Evolutionary conservation across 129 eudicot genomes (phyloP).

Genomic region (Chrysanthemum makinoi): DNA sequence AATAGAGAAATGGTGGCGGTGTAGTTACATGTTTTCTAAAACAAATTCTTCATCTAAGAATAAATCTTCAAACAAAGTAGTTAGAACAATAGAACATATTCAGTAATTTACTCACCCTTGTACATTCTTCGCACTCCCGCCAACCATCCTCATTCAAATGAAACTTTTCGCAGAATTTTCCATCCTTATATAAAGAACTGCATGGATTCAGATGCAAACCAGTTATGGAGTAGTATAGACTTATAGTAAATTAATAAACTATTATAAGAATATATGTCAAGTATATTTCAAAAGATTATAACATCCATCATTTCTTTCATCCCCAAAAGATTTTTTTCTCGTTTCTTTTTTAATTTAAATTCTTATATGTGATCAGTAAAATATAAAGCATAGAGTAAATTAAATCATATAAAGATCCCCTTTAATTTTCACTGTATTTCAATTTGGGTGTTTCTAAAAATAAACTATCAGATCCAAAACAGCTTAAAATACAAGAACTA

Average conservation of each 20-base stretch:
- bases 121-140: conserved; percentile 62
- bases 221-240: background rate
- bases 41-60: background rate
- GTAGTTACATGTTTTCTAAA: background rate
- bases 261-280: background rate
- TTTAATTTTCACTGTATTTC: background rate
- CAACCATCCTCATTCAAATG: conserved; percentile 57
- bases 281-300: background rate
- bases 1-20: background rate
- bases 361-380: background rate
- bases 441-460: background rate
- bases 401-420: background rate
- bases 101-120: conserved; percentile 30
- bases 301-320: background rate
- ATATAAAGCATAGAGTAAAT: background rate
- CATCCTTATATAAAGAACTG: conserved; percentile 51
- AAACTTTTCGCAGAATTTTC: conserved; percentile 54
- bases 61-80: background rate
- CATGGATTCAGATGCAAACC: conserved; percentile 10
- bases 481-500: background rate
- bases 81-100: background rate
- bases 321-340: background rate
- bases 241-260: background rate
- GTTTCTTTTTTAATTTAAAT: background rate
- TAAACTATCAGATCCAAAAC: background rate